Conservation (phyloP, 148 eudicot genomes). For the Simmondsia chinensis region DNA sequence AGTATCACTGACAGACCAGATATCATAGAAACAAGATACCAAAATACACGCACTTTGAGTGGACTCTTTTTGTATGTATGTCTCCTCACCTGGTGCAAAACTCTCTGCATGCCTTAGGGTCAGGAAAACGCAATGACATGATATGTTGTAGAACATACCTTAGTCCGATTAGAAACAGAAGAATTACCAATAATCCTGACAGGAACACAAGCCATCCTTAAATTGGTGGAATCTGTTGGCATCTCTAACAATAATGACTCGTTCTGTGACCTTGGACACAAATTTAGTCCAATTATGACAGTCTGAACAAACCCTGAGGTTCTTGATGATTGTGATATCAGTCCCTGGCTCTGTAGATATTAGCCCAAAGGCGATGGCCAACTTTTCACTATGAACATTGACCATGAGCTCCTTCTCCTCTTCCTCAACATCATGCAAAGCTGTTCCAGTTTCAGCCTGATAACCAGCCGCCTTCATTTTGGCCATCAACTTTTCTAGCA, state of each 20-base stretch:
- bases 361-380: slow-evolving; percentile 79
- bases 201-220: slow-evolving; percentile 61
- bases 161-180: background rate
- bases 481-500: slow-evolving; percentile 54
- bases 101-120: no score
- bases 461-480: slow-evolving; percentile 72
- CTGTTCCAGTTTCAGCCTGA: slow-evolving; percentile 54
- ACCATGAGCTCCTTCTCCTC: slow-evolving; percentile 90
- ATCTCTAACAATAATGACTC: slow-evolving; percentile 74
- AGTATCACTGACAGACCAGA: no score
- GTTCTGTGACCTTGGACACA: slow-evolving; percentile 45
- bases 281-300: slow-evolving; percentile 78
- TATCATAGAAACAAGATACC: no score
- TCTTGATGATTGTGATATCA: slow-evolving; percentile 73
- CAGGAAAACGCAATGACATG: no score
- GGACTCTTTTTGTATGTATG: no score
- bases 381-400: slow-evolving; percentile 70
- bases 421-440: slow-evolving; percentile 82
- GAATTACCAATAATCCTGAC: slow-evolving; percentile 73
- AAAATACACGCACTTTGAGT: no score
- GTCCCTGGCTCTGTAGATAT: slow-evolving; percentile 53
- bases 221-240: slow-evolving; percentile 88
- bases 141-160: no score
- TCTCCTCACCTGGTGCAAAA: no score
- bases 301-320: slow-evolving; percentile 77